phyloP scores from a whole-genome alignment of 1,139 yeast genomes.

The Yamadazyma trypodendri region DNA sequence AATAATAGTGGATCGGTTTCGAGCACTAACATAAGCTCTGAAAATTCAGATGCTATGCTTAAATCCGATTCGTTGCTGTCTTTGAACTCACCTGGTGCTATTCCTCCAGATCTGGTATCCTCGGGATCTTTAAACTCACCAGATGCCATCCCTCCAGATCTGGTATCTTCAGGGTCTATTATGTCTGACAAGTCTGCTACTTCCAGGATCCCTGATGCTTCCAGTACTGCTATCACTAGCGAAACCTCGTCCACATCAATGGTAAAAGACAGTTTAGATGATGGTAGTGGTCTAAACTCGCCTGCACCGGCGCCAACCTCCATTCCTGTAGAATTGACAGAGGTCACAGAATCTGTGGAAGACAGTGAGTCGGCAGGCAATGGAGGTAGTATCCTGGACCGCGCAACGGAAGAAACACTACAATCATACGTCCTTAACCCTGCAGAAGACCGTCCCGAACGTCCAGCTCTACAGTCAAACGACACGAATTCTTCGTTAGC shows the following conservation, averaged over 20 bases:
- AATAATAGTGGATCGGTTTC: slow-evolving; percentile 1
- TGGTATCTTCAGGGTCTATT: not conserved
- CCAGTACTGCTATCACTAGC: slow-evolving; percentile 13
- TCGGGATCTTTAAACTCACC: slow-evolving; percentile 5
- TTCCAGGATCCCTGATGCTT: slow-evolving; percentile 9
- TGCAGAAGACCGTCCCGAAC: no score
- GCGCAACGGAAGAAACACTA: no score
- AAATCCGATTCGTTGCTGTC: slow-evolving; percentile 4
- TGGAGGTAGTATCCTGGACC: no score
- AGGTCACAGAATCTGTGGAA: no score
- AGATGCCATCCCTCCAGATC: not conserved
- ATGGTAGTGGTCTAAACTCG: no score
- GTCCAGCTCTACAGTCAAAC: not conserved
- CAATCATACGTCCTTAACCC: no score
- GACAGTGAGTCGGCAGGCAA: no score
- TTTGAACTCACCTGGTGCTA: slow-evolving; percentile 1
- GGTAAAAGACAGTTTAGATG: not conserved
- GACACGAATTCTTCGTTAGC: not conserved
- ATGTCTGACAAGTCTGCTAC: not conserved
- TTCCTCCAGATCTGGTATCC: not conserved
- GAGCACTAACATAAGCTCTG: not conserved
- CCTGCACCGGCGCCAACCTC: no score
- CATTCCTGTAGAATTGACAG: no score
- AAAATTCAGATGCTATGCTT: not conserved
- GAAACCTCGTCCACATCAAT: slow-evolving; percentile 8